Evolutionary conservation across 1,284 basidiomycete genomes (phyloP).

Genomic region (Tilletia setariae): DNA sequence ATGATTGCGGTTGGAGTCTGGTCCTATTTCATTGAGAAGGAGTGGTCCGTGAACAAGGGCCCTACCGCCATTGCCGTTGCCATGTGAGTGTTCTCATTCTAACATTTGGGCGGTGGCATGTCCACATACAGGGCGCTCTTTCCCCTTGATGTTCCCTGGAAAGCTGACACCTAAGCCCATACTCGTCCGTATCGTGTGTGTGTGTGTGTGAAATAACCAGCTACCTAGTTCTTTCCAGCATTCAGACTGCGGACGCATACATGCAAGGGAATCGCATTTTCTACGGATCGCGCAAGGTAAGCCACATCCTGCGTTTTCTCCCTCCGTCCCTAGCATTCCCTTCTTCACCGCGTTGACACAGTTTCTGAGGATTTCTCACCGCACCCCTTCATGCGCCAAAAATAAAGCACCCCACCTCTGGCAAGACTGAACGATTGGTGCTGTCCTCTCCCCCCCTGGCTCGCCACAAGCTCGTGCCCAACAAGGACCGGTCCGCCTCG

Average conservation of each 20-base stretch:
- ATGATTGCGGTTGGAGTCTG: conserved; percentile 47
- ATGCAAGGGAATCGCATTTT: conserved; percentile 43
- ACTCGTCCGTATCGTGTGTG: not conserved
- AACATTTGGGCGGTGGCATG: not conserved
- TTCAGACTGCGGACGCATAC: conserved; percentile 36
- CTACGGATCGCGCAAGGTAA: conserved; percentile 34
- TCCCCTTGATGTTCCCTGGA: no score
- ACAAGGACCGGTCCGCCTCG: not conserved
- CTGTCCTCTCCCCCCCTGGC: conserved; percentile 37
- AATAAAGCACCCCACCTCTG: not conserved
- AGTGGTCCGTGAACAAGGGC: conserved; percentile 46
- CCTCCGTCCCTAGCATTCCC: not conserved
- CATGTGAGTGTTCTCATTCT: conserved; percentile 24
- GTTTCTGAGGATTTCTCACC: no score
- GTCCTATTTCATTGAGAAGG: conserved; percentile 46
- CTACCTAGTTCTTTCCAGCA: conserved; percentile 31
- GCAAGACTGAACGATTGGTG: conserved; percentile 33
- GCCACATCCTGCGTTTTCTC: not conserved
- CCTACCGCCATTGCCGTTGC: conserved; percentile 34
- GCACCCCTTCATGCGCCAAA: no score
- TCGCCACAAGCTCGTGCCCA: not conserved
- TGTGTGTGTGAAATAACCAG: conserved; percentile 1
- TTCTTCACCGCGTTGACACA: no score
- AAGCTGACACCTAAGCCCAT: no score
- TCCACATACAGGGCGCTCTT: not conserved